phyloP scores from a whole-genome alignment of 805 yeast species.

The Candida tibetensis region DNA sequence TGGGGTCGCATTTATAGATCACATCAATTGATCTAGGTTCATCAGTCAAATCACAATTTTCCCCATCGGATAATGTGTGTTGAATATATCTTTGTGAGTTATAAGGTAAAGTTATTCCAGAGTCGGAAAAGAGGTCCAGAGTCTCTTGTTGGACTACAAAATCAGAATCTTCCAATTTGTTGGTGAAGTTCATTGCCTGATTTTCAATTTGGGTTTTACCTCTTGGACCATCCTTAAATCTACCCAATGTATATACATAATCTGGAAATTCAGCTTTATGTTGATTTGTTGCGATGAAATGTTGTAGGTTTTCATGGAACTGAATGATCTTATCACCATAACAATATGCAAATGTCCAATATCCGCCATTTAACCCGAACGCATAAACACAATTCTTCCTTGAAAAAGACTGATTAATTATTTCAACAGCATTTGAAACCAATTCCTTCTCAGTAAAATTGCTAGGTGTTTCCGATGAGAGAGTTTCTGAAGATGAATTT shows the following conservation, averaged over 20 bases:
- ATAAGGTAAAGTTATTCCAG: slow-evolving; percentile 15
- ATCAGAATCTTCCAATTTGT: slow-evolving; percentile 18
- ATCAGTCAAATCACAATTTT: slow-evolving; percentile 57
- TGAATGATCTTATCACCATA: slow-evolving; percentile 48
- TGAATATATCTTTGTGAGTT: slow-evolving; percentile 30
- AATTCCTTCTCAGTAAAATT: slow-evolving; percentile 12
- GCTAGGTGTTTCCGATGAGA: not conserved
- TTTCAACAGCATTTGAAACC: slow-evolving; percentile 15
- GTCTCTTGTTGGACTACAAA: slow-evolving; percentile 30
- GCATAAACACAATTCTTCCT: slow-evolving; percentile 22
- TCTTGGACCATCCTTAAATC: slow-evolving; percentile 26
- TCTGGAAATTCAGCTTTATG: slow-evolving; percentile 33
- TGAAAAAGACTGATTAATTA: slow-evolving; percentile 17
- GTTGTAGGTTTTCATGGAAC: slow-evolving; percentile 37
- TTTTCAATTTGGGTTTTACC: slow-evolving; percentile 16
- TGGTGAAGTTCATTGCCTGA: slow-evolving; percentile 18
- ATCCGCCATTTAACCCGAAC: slow-evolving; percentile 34
- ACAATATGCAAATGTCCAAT: slow-evolving; percentile 56
- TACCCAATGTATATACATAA: slow-evolving; percentile 34
- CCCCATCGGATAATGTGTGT: slow-evolving; percentile 46
- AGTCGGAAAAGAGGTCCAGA: slow-evolving; percentile 19
- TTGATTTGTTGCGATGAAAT: slow-evolving; percentile 20
- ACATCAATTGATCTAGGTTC: slow-evolving; percentile 53
- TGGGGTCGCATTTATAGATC: slow-evolving; percentile 53
- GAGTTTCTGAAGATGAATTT: not conserved